Evolutionary conservation across 2,329 filamentous ascomycete species (phyloP).

Genomic region (Talaromyces sp.): DNA sequence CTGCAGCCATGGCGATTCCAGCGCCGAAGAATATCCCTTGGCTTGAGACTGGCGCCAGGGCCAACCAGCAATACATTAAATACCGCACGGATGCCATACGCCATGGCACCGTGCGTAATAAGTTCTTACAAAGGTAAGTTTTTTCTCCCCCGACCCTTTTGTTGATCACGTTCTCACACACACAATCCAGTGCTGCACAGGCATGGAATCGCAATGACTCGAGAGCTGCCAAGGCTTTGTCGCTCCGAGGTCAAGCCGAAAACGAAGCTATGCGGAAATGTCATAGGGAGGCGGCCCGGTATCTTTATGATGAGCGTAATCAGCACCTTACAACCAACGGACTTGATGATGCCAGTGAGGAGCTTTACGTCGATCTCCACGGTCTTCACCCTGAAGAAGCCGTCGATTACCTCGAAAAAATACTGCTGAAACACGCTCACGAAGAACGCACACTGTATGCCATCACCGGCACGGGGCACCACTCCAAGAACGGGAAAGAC

Average conservation of each 20-base stretch:
- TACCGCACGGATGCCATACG: slow-evolving; percentile 94
- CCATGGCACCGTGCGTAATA: slow-evolving; percentile 92
- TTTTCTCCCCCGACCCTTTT: slow-evolving; percentile 4
- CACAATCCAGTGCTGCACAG: slow-evolving; percentile 70
- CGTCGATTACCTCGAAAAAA: slow-evolving; percentile 85
- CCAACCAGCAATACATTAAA: slow-evolving; percentile 92
- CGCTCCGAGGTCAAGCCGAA: slow-evolving; percentile 89
- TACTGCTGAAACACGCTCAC: slow-evolving; percentile 76
- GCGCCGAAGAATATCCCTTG: slow-evolving; percentile 90
- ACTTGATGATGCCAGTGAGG: slow-evolving; percentile 50
- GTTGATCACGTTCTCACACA: slow-evolving; percentile 1
- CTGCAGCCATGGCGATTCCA: slow-evolving; percentile 76
- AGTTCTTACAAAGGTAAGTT: slow-evolving; percentile 83
- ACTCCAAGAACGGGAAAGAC: slow-evolving; percentile 98
- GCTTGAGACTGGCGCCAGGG: slow-evolving; percentile 86
- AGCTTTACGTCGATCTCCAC: slow-evolving; percentile 93
- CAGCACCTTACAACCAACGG: slow-evolving; percentile 51
- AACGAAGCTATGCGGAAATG: slow-evolving; percentile 97
- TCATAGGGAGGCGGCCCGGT: slow-evolving; percentile 85
- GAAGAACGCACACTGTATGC: slow-evolving; percentile 75
- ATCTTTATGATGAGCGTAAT: slow-evolving; percentile 92
- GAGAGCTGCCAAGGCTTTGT: slow-evolving; percentile 89
- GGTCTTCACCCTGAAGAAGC: slow-evolving; percentile 98
- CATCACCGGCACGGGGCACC: slow-evolving; percentile 93
- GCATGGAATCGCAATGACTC: slow-evolving; percentile 99